These are phyloP conservation scores for Aspergillus sclerotioniger DNA, from an alignment of 495 filamentous ascomycete genomes.

Conservation along the genomic window DNA sequence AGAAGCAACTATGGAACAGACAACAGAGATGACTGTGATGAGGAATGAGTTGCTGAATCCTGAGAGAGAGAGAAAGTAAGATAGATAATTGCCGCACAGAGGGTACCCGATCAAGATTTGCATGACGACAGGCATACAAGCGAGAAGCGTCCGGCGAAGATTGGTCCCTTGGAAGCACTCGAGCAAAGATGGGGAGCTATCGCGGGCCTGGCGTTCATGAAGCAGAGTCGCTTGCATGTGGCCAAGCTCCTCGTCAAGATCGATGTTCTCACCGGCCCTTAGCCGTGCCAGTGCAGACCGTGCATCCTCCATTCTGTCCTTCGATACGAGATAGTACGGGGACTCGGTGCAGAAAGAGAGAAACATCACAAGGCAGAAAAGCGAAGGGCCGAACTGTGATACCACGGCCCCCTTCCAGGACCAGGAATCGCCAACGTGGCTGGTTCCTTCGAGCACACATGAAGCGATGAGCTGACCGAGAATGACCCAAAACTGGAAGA, in stretches of 20 bases:
- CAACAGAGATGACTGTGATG: neutral
- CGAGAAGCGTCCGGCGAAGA: neutral
- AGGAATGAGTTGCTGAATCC: neutral
- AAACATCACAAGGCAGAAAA: neutral
- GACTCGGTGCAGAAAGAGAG: neutral
- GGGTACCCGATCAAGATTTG: neutral
- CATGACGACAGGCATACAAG: neutral
- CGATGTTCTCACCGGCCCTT: neutral
- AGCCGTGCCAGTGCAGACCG: neutral
- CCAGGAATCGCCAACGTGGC: neutral
- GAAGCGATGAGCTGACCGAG: neutral
- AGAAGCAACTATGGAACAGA: neutral
- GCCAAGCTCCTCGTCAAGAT: neutral
- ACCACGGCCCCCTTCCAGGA: neutral
- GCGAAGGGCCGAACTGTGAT: neutral
- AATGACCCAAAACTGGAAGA: neutral
- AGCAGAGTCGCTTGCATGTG: neutral
- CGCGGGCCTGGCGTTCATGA: neutral
- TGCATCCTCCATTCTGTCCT: neutral
- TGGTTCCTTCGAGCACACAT: neutral
- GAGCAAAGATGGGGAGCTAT: neutral
- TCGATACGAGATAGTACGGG: neutral
- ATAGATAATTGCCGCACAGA: neutral
- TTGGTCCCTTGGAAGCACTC: neutral
- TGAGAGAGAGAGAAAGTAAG: neutral